Evolutionary conservation across 2,329 filamentous ascomycete species (phyloP).

Genomic region (Apiospora koreana): DNA sequence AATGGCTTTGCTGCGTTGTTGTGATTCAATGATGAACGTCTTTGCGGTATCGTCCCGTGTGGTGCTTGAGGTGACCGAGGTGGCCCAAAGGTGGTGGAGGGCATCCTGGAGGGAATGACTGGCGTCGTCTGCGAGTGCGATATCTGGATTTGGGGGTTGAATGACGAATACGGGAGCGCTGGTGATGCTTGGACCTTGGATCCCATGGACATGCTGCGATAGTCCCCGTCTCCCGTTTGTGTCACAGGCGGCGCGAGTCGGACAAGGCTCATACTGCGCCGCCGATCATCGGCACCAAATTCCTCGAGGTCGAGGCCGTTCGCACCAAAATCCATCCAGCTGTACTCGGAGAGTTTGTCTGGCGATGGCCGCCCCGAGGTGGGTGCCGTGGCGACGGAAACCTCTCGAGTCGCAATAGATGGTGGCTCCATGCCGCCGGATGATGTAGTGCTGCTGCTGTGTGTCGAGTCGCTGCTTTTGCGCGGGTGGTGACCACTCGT

Average conservation of each 20-base stretch:
- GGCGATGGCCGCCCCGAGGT: constrained; percentile 35
- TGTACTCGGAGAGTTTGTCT: constrained; percentile 23
- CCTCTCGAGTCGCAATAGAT: constrained; percentile 34
- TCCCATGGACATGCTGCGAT: constrained; percentile 25
- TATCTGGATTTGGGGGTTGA: constrained; percentile 9
- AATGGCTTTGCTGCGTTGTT: background rate
- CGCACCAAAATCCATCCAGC: constrained; percentile 30
- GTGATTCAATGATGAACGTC: constrained; percentile 15
- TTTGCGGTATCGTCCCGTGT: constrained; percentile 1
- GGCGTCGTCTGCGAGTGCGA: background rate
- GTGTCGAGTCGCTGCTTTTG: constrained; percentile 27
- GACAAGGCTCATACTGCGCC: constrained; percentile 27
- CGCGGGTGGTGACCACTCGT: constrained; percentile 21
- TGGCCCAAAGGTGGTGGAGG: background rate
- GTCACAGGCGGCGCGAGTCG: constrained; percentile 9
- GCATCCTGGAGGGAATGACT: background rate
- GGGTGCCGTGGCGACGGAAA: constrained; percentile 41
- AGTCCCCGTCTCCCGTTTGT: constrained; percentile 17
- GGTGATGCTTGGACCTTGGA: constrained; percentile 13
- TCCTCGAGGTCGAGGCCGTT: constrained; percentile 24
- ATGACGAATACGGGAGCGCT: constrained; percentile 15
- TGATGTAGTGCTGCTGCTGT: constrained; percentile 35
- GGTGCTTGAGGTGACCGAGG: background rate
- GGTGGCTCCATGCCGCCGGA: constrained; percentile 37
- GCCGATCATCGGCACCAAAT: constrained; percentile 21